A percentile compares a stretch with the other conserved stretches of the same genome.
Conservation (phyloP, 768 basidiomycete species). For the Hericium alpestre region DNA sequence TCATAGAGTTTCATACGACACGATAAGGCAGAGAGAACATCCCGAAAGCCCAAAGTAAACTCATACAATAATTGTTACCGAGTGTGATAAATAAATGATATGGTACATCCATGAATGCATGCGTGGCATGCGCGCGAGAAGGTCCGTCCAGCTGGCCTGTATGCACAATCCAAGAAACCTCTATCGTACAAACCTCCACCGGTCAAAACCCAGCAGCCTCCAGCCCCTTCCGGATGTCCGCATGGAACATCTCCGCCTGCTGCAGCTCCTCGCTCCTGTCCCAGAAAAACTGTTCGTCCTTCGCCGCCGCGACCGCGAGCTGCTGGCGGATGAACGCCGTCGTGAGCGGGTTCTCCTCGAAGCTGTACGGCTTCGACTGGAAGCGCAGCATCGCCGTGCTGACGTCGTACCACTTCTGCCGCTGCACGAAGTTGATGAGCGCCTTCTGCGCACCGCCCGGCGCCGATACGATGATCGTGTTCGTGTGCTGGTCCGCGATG, state of each 20-base stretch:
- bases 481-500: slow-evolving; percentile 39
- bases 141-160: neutral
- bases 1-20: neutral
- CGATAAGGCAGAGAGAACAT: neutral
- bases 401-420: slow-evolving; percentile 46
- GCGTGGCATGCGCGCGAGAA: neutral
- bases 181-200: neutral
- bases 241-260: slow-evolving; percentile 46
- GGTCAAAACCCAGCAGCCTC: slow-evolving; percentile 57
- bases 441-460: slow-evolving; percentile 11
- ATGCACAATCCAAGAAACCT: neutral
- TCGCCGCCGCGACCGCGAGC: slow-evolving; percentile 28
- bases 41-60: neutral
- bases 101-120: neutral
- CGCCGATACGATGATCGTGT: slow-evolving; percentile 20
- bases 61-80: neutral
- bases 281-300: slow-evolving; percentile 47
- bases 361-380: slow-evolving; percentile 41
- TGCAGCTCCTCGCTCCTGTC: slow-evolving; percentile 49
- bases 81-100: neutral
- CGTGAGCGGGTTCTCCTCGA: slow-evolving; percentile 35
- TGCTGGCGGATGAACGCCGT: slow-evolving; percentile 37
- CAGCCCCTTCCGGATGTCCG: slow-evolving; percentile 56
- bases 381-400: slow-evolving; percentile 45
- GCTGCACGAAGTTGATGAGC: slow-evolving; percentile 42